phyloP scores from a whole-genome alignment of 148 eudicot species.

The Cornus controversa region DNA sequence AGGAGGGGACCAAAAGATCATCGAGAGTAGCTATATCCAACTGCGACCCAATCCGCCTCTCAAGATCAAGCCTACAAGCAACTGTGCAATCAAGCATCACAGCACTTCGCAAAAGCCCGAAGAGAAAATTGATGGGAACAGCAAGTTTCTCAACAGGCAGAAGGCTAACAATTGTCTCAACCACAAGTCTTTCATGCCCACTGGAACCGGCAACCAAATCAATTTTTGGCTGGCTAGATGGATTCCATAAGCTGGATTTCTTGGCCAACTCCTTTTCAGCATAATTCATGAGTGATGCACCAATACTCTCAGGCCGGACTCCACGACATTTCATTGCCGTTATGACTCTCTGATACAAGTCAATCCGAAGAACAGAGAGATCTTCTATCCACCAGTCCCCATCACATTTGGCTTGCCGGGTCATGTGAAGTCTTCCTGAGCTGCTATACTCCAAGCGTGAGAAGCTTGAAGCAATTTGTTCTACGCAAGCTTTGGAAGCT shows the following conservation, averaged over 20 bases:
- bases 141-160: constrained; percentile 77
- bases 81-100: constrained; percentile 65
- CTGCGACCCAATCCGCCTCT: constrained; percentile 88
- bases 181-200: constrained; percentile 57
- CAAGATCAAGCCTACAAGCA: constrained; percentile 78
- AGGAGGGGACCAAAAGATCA: constrained; percentile 91
- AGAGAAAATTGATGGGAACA: constrained; percentile 75
- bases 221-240: constrained; percentile 34
- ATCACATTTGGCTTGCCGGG: constrained; percentile 56
- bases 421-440: constrained; percentile 95
- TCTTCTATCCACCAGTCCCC: constrained; percentile 97
- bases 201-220: constrained; percentile 34
- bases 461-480: constrained; percentile 95
- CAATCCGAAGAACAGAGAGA: constrained; percentile 71
- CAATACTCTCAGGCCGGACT: constrained; percentile 87
- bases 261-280: constrained; percentile 73
- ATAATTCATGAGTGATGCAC: constrained; percentile 73
- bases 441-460: constrained; percentile 91
- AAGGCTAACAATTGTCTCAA: constrained; percentile 75
- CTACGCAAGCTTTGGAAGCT: constrained; percentile 86
- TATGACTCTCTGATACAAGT: constrained; percentile 71
- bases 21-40: constrained; percentile 82
- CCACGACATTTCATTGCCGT: constrained; percentile 92
- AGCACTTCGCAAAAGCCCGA: constrained; percentile 82
- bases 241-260: constrained; percentile 56